Evolutionary conservation across 192 early-diverging fungal genomes (phyloP).

Genomic region (Coemansia furcata): DNA sequence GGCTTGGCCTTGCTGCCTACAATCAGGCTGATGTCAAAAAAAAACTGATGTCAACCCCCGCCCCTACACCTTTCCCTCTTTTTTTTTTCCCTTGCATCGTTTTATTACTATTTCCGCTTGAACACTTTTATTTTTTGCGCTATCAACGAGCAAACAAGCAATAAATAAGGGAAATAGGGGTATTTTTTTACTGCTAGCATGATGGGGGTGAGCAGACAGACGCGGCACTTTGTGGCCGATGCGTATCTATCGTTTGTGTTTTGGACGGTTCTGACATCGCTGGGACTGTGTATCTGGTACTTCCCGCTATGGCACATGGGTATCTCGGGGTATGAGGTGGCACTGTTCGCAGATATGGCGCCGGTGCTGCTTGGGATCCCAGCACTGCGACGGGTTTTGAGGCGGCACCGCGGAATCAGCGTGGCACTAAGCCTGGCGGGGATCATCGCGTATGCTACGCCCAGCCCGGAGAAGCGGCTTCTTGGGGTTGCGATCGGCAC

Average conservation of each 20-base stretch:
- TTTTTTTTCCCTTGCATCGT: conserved; percentile 1
- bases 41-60: background rate
- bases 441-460: conserved; percentile 59
- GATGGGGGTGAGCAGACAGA: conserved; percentile 1
- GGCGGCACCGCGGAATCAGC: conserved; percentile 55
- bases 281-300: conserved; percentile 73
- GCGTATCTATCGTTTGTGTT: conserved; percentile 73
- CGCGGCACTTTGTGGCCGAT: conserved; percentile 59
- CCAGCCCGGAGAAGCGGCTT: conserved; percentile 60
- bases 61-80: conserved; percentile 1
- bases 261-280: conserved; percentile 78
- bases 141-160: background rate
- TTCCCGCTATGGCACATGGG: conserved; percentile 87
- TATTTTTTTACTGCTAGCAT: background rate
- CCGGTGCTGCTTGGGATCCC: conserved; percentile 61
- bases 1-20: background rate
- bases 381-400: conserved; percentile 54
- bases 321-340: conserved; percentile 75
- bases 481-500: conserved; percentile 59
- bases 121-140: background rate
- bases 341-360: conserved; percentile 61
- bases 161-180: background rate
- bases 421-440: conserved; percentile 62
- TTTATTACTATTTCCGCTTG: background rate
- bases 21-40: background rate